Conservation (phyloP, 1,139 yeast genomes). For the Nakaseomyces nivariensis region DNA sequence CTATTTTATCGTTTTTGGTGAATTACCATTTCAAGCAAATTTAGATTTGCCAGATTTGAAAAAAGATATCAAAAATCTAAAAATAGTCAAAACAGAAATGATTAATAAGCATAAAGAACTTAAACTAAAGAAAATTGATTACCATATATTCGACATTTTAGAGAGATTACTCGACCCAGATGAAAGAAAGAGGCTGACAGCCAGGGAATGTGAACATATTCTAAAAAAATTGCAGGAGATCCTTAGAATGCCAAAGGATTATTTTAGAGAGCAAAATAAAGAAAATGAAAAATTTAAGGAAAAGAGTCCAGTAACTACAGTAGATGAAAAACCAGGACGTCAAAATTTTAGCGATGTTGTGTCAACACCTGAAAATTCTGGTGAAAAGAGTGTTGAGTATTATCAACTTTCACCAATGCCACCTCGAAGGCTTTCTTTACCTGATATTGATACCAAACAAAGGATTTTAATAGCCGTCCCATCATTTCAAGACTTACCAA, state of each 20-base stretch:
- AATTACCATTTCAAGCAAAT: slow-evolving; percentile 50
- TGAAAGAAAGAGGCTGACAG: slow-evolving; percentile 37
- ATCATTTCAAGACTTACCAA: neutral
- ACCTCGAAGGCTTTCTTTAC: neutral
- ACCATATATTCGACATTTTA: slow-evolving; percentile 34
- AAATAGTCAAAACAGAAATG: slow-evolving; percentile 19
- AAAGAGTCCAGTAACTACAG: neutral
- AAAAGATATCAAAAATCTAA: slow-evolving; percentile 33
- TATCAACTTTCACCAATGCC: neutral
- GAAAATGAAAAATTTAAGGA: neutral
- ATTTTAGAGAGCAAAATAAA: neutral
- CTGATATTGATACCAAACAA: neutral
- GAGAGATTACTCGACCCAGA: slow-evolving; percentile 30
- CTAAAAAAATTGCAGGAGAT: slow-evolving; percentile 19
- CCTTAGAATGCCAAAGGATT: neutral
- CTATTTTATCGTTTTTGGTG: slow-evolving; percentile 61
- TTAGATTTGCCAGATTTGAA: slow-evolving; percentile 32
- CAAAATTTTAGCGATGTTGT: neutral
- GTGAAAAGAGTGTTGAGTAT: neutral
- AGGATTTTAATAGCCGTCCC: neutral
- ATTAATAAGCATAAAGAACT: slow-evolving; percentile 13
- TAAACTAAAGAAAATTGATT: slow-evolving; percentile 30
- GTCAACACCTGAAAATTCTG: neutral
- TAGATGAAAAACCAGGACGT: neutral
- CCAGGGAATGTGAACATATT: slow-evolving; percentile 32